These are phyloP conservation scores for Bacidia gigantensis DNA, from an alignment of 495 filamentous ascomycete species.

Conservation along the genomic window DNA sequence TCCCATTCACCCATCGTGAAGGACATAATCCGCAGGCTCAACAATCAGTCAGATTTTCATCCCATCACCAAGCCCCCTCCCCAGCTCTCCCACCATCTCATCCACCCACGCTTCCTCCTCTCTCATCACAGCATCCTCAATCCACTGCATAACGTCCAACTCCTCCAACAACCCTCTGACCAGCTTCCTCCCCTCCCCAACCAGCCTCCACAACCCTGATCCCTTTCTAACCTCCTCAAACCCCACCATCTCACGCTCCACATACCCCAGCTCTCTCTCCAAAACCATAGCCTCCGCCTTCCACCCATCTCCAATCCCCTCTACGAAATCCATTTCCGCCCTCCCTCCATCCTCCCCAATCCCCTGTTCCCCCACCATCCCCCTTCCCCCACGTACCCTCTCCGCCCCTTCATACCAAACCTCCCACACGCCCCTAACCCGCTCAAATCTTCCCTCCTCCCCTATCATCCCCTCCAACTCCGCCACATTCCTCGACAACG, in stretches of 20 bases:
- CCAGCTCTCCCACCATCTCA: conserved; percentile 23
- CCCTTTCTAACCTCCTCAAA: conserved; percentile 16
- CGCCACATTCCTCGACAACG: conserved; percentile 30
- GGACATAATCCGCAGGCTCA: background rate
- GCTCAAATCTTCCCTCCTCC: conserved; percentile 24
- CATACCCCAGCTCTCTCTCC: conserved; percentile 27
- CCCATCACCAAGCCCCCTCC: conserved; percentile 8
- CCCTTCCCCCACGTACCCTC: too few relatives aligned
- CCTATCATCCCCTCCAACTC: conserved; percentile 28
- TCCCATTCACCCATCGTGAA: background rate
- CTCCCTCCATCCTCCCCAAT: background rate
- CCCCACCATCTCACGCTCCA: conserved; percentile 21
- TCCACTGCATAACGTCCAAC: conserved; percentile 27
- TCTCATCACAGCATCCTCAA: conserved; percentile 29
- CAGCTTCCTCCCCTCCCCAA: conserved; percentile 23
- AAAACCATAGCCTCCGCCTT: conserved; percentile 28
- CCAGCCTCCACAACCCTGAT: conserved; percentile 27
- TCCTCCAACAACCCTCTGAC: conserved; percentile 31
- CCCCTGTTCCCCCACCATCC: conserved; percentile 10
- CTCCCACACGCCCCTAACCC: conserved; percentile 27
- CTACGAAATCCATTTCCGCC: conserved; percentile 24
- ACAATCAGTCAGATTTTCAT: background rate
- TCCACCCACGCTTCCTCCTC: conserved; percentile 28
- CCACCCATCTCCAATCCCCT: conserved; percentile 31
- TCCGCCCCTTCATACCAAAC: conserved; percentile 28